These are phyloP conservation scores for Leptosphaerulina australis DNA, from an alignment of 2,329 filamentous ascomycete genomes.

Conservation along the genomic window DNA sequence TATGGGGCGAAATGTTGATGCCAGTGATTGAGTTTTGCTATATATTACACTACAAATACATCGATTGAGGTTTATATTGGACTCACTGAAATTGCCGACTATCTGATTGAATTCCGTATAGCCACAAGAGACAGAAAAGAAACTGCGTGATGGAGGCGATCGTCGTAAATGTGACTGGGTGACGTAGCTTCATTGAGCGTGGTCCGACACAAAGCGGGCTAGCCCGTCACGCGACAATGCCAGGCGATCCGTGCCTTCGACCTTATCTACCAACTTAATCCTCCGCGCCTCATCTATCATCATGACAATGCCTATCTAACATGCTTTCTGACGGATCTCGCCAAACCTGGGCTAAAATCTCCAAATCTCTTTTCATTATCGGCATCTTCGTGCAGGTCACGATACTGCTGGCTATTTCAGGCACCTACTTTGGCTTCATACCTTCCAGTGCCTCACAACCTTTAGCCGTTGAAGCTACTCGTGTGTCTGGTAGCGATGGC, in stretches of 20 bases:
- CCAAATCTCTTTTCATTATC: constrained; percentile 21
- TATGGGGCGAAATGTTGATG: too few relatives aligned
- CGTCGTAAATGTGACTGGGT: constrained; percentile 4
- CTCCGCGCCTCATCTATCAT: constrained; percentile 17
- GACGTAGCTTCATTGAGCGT: constrained; percentile 11
- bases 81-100: too few relatives aligned
- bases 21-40: too few relatives aligned
- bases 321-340: constrained; percentile 24
- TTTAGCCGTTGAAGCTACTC: constrained; percentile 11
- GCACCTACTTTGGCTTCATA: constrained; percentile 19
- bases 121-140: not conserved
- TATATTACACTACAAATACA: too few relatives aligned
- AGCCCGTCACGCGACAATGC: constrained; percentile 10
- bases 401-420: constrained; percentile 24
- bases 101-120: not conserved
- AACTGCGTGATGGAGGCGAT: constrained; percentile 2
- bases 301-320: constrained; percentile 25
- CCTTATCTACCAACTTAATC: constrained; percentile 21
- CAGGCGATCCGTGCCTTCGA: constrained; percentile 6
- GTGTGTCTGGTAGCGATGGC: constrained; percentile 13
- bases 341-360: constrained; percentile 23
- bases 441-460: constrained; percentile 14
- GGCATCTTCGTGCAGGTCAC: constrained; percentile 33
- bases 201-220: not conserved
- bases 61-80: too few relatives aligned